Percentiles rank a stretch among this genome's conserved stretches.
Conservation (phyloP, 164 flowering plant genomes). For the Dillenia turbinata region DNA sequence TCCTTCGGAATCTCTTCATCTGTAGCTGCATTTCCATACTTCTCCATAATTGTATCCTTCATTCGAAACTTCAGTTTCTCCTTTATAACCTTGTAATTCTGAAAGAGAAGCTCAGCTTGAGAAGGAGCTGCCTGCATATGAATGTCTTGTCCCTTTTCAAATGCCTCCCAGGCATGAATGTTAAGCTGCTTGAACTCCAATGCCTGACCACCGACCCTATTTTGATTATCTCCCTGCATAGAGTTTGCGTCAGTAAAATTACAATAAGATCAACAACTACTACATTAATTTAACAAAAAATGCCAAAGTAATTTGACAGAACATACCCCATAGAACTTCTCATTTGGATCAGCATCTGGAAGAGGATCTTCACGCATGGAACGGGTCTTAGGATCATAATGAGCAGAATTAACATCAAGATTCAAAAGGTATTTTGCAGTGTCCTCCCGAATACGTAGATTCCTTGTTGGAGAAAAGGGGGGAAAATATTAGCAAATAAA, state of each 20-base stretch:
- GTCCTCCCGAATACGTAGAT: slow-evolving; percentile 91
- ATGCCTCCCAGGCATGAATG: slow-evolving; percentile 76
- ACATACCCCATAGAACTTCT: slow-evolving; percentile 69
- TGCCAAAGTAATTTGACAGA: background rate
- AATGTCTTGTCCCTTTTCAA: slow-evolving; percentile 83
- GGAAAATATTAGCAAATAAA: background rate
- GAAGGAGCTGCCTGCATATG: slow-evolving; percentile 91
- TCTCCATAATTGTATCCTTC: slow-evolving; percentile 76
- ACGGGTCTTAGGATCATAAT: slow-evolving; percentile 87
- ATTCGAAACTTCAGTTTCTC: slow-evolving; percentile 51
- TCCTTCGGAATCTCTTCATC: slow-evolving; percentile 65
- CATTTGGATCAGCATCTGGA: slow-evolving; percentile 84
- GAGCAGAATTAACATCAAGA: slow-evolving; percentile 85
- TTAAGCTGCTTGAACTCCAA: slow-evolving; percentile 72
- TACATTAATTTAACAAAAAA: background rate
- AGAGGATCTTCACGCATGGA: slow-evolving; percentile 96
- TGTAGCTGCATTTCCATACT: slow-evolving; percentile 79
- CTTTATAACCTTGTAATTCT: slow-evolving; percentile 53
- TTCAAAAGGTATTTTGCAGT: slow-evolving; percentile 87
- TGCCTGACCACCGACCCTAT: slow-evolving; percentile 73
- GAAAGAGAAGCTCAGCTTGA: slow-evolving; percentile 67
- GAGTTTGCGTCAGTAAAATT: too few species aligned
- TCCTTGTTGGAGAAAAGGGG: slow-evolving; percentile 26
- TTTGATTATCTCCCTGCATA: slow-evolving; percentile 62
- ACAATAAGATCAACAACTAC: slow-evolving; percentile 1